Evolutionary conservation across 352 stramenopile genomes (phyloP).

Genomic region (Peronospora belbahrii): DNA sequence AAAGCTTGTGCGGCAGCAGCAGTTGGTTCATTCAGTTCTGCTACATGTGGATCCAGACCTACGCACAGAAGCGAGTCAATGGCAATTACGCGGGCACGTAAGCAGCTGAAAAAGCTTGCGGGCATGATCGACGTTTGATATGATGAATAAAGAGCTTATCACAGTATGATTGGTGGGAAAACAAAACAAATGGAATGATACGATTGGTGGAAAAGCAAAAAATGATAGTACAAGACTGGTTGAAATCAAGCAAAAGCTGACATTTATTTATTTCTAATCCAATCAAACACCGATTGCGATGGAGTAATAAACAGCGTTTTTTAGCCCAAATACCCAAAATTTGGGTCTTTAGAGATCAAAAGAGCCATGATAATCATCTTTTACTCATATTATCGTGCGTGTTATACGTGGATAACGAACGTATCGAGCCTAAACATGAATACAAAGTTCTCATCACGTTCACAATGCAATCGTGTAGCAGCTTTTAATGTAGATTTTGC

Average conservation of each 20-base stretch:
- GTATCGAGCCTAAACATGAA: not conserved
- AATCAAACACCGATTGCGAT: no score
- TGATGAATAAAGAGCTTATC: not conserved
- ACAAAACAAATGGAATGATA: no score
- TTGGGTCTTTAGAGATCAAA: no score
- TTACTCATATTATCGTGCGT: no score
- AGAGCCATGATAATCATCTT: no score
- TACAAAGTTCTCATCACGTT: not conserved
- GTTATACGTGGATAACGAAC: no score
- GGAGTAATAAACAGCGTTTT: no score
- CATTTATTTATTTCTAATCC: no score
- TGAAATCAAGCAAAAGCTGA: no score
- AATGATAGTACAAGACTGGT: no score
- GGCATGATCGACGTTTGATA: slow-evolving; percentile 4
- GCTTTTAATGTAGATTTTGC: not conserved
- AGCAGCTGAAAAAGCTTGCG: slow-evolving; percentile 77
- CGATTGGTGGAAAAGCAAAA: no score
- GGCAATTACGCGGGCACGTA: slow-evolving; percentile 81
- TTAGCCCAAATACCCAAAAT: no score
- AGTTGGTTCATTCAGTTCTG: slow-evolving; percentile 68
- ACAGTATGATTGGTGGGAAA: slow-evolving; percentile 3
- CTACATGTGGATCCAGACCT: slow-evolving; percentile 93
- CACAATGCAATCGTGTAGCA: not conserved
- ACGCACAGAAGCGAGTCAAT: slow-evolving; percentile 97
- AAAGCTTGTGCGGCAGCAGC: slow-evolving; percentile 90